Evolutionary conservation across 805 yeast species (phyloP).

Genomic region (Candida nanaspora): DNA sequence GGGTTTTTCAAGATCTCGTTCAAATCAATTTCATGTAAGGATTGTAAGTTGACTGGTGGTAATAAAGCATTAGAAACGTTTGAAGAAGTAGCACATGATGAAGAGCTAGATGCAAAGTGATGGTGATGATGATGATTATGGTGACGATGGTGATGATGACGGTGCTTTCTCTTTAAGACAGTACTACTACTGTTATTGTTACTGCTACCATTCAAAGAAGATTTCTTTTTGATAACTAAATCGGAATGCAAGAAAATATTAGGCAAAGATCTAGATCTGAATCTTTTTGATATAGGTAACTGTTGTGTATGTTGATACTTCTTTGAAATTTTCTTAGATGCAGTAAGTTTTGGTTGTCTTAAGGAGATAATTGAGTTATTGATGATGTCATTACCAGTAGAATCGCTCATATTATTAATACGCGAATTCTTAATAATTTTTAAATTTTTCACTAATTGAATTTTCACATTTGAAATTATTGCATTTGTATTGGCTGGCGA

Average conservation of each 20-base stretch:
- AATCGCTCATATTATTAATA: too few species aligned
- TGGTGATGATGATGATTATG: constrained; percentile 1
- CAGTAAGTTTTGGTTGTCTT: background rate
- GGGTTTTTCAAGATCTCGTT: constrained; percentile 88
- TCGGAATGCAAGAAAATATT: constrained; percentile 24
- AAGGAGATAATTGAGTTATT: too few species aligned
- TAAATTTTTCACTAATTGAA: too few species aligned
- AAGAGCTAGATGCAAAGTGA: constrained; percentile 3
- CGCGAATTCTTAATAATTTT: too few species aligned
- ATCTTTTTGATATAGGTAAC: constrained; percentile 18
- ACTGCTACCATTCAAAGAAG: background rate
- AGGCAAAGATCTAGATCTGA: constrained; percentile 28
- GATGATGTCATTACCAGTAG: too few species aligned
- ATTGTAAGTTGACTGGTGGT: constrained; percentile 80
- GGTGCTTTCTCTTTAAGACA: background rate
- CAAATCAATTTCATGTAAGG: constrained; percentile 78
- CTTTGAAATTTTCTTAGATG: background rate
- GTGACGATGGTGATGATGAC: constrained; percentile 1
- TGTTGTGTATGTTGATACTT: background rate
- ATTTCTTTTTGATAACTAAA: background rate
- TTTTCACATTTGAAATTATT: too few species aligned
- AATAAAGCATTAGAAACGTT: constrained; percentile 24
- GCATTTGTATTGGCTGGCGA: too few species aligned
- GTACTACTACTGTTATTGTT: too few species aligned
- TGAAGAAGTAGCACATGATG: constrained; percentile 16